Conservation (phyloP, 116 monocot species). For the Zostera marina region DNA sequence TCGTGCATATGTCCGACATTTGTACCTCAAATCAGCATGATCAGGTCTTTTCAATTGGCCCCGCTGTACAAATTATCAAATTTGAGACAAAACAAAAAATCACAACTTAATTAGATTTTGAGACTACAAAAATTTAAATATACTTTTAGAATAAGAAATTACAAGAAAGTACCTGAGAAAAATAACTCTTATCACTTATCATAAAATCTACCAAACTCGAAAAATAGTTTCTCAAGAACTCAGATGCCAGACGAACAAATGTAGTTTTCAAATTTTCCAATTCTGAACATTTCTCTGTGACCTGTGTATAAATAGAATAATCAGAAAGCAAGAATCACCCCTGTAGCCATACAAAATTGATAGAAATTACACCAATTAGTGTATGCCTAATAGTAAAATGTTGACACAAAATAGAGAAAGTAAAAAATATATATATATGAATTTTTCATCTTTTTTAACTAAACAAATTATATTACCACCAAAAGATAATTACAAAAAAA, state of each 20-base stretch:
- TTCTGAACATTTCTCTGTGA: constrained; percentile 80
- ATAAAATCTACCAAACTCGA: constrained; percentile 91
- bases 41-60: constrained; percentile 97
- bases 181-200: constrained; percentile 96
- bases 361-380: not conserved
- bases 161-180: constrained; percentile 64
- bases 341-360: not conserved
- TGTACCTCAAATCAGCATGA: constrained; percentile 96
- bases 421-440: too few relatives aligned
- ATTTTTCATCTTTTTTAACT: too few relatives aligned
- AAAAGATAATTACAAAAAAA: too few relatives aligned
- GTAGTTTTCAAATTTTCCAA: constrained; percentile 66
- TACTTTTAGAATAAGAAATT: not conserved
- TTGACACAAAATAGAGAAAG: too few relatives aligned
- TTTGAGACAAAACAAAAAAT: constrained; percentile 14
- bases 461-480: too few relatives aligned
- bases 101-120: constrained; percentile 5
- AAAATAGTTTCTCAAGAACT: constrained; percentile 91
- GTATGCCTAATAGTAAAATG: too few relatives aligned
- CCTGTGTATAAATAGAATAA: constrained; percentile 20
- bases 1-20: constrained; percentile 96
- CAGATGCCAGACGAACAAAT: constrained; percentile 85
- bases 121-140: not conserved
- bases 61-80: constrained; percentile 45
- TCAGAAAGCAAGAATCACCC: not conserved